Evolutionary conservation across 306 rosid species (phyloP).

Genomic region (Prunus kanzakura): DNA sequence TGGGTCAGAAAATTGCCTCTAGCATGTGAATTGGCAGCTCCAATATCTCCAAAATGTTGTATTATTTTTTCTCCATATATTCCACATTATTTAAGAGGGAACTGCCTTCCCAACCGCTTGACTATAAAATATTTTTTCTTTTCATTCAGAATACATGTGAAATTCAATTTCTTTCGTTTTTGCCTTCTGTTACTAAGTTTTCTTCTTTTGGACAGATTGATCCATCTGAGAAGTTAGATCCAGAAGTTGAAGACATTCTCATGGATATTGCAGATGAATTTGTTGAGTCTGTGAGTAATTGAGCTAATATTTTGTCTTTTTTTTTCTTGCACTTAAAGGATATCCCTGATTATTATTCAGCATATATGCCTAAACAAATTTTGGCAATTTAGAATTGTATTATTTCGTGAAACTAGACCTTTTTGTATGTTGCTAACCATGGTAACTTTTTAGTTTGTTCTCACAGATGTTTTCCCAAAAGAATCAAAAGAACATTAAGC

Average conservation of each 20-base stretch:
- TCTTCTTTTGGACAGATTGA: conserved; percentile 61
- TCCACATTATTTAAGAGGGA: neutral
- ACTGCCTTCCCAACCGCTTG: neutral
- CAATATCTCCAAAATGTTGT: neutral
- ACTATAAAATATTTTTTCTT: neutral
- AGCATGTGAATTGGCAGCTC: neutral
- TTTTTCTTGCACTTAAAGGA: neutral
- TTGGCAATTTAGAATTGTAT: neutral
- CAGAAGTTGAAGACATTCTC: conserved; percentile 88
- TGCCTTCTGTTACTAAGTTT: neutral
- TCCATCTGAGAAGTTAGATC: conserved; percentile 80
- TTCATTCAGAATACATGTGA: neutral
- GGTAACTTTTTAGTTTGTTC: neutral
- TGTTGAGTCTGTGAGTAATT: conserved; percentile 84
- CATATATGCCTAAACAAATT: neutral
- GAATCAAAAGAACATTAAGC: neutral
- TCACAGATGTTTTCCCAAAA: neutral
- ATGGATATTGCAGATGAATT: conserved; percentile 87
- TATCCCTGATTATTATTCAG: neutral
- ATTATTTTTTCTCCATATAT: neutral
- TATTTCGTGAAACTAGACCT: conserved; percentile 3
- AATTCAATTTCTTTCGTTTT: neutral
- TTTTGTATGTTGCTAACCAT: neutral
- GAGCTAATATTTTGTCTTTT: conserved; percentile 7
- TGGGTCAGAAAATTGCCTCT: neutral